Conservation (phyloP, 164 flowering plant genomes). For the Taxillus chinensis region DNA sequence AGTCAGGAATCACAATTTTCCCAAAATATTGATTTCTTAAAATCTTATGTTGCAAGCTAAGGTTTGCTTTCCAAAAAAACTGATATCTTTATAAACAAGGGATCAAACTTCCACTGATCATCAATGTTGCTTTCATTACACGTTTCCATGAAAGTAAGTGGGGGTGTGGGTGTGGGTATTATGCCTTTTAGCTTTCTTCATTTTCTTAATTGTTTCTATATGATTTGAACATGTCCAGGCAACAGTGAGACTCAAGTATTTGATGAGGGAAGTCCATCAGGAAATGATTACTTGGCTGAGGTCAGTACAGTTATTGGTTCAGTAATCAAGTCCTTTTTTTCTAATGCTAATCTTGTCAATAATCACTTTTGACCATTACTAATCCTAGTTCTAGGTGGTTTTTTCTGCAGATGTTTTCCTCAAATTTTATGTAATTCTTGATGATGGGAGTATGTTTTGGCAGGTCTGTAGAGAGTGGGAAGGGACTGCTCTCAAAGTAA, state of each 20-base stretch:
- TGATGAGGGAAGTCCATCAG: constrained; percentile 87
- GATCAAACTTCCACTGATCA: no score
- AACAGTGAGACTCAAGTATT: constrained; percentile 72
- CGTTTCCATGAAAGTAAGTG: no score
- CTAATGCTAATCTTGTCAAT: not conserved
- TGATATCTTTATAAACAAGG: no score
- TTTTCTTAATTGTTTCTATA: not conserved
- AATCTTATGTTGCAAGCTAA: no score
- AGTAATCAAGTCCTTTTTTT: not conserved
- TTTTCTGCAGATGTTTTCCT: no score
- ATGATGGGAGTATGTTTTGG: constrained; percentile 1
- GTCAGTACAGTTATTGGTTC: constrained; percentile 21
- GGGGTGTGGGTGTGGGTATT: not conserved
- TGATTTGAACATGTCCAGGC: constrained; percentile 31
- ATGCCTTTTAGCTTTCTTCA: not conserved
- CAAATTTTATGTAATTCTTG: not conserved
- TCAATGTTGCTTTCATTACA: no score
- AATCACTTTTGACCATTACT: not conserved
- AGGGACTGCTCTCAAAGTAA: constrained; percentile 56
- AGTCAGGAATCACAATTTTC: no score
- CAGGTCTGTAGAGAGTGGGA: constrained; percentile 99
- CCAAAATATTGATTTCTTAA: no score
- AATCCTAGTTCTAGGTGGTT: not conserved
- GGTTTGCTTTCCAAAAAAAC: no score
- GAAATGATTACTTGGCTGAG: constrained; percentile 95